phyloP scores from a whole-genome alignment of 306 rosid genomes.

The Casuarina glauca region DNA sequence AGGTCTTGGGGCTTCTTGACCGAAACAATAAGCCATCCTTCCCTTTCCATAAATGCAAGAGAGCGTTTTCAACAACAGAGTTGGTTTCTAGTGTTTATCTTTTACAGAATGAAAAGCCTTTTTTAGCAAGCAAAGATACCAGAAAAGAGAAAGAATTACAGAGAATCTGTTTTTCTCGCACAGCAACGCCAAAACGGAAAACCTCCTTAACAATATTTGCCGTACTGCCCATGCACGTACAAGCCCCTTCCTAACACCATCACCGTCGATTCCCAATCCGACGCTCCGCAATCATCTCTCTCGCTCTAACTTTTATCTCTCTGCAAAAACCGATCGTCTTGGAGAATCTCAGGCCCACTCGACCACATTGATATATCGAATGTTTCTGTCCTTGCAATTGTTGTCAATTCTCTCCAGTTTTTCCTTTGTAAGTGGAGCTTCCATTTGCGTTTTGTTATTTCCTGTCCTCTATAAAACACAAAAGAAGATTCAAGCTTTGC shows the following conservation, averaged over 20 bases:
- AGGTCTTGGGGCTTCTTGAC: too few species aligned
- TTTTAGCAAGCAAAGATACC: too few species aligned
- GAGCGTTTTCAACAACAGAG: too few species aligned
- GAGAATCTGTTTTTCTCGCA: neutral
- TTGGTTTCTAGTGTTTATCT: too few species aligned
- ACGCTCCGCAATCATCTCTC: conserved; percentile 19
- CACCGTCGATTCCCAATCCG: conserved; percentile 22
- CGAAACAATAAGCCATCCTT: too few species aligned
- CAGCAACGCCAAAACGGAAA: neutral
- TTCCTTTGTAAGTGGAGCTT: conserved; percentile 4
- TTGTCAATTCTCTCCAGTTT: conserved; percentile 15
- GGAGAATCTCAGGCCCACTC: conserved; percentile 46
- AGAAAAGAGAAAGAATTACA: neutral
- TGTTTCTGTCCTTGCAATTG: neutral
- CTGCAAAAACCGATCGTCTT: conserved; percentile 22
- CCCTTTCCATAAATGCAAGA: too few species aligned
- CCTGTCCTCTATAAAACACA: neutral
- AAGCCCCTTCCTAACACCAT: conserved; percentile 8
- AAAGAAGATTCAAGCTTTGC: neutral
- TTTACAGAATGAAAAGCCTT: too few species aligned
- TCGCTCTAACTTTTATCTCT: conserved; percentile 2
- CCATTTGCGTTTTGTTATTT: neutral
- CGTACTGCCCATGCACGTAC: conserved; percentile 35
- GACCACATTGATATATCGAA: conserved; percentile 26
- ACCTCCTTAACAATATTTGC: neutral